Conservation (phyloP, 495 filamentous ascomycete genomes). For the Neurospora sp. region DNA sequence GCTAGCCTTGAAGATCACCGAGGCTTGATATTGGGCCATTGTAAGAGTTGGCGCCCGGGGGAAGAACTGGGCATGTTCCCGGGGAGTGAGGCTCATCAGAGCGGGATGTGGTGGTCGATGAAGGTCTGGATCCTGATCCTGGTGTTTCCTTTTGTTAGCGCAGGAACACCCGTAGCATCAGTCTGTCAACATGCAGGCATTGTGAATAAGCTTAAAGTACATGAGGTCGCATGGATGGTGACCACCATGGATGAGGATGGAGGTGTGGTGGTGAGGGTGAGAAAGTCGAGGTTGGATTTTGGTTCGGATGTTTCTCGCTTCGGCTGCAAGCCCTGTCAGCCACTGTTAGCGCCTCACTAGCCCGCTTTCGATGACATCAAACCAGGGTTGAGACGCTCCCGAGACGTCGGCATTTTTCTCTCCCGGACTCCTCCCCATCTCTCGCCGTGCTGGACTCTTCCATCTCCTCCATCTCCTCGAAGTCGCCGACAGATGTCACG, state of each 20-base stretch:
- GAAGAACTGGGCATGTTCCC: not conserved
- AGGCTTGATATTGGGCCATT: not conserved
- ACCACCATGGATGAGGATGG: not conserved
- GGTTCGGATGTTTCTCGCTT: slow-evolving; percentile 20
- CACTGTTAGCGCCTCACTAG: slow-evolving; percentile 17
- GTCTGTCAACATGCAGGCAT: not conserved
- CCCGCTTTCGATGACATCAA: slow-evolving; percentile 18
- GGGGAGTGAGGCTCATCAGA: not conserved
- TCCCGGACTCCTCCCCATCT: not conserved
- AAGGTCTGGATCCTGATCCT: not conserved
- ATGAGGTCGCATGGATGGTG: not conserved
- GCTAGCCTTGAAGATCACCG: not conserved
- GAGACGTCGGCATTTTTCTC: slow-evolving; percentile 11
- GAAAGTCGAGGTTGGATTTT: not conserved
- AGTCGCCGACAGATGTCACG: not conserved
- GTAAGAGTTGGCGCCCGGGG: not conserved
- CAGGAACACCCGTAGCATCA: not conserved
- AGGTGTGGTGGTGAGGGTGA: not conserved
- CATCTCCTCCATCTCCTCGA: not conserved
- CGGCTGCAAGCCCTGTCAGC: slow-evolving; percentile 14
- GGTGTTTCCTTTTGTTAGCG: not conserved
- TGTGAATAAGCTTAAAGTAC: not conserved
- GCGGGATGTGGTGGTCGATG: not conserved
- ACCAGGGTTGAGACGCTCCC: slow-evolving; percentile 18
- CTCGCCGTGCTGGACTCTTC: not conserved